These are phyloP conservation scores for Colletotrichum sp. DNA, from an alignment of 2,329 filamentous ascomycete genomes.

Conservation along the genomic window DNA sequence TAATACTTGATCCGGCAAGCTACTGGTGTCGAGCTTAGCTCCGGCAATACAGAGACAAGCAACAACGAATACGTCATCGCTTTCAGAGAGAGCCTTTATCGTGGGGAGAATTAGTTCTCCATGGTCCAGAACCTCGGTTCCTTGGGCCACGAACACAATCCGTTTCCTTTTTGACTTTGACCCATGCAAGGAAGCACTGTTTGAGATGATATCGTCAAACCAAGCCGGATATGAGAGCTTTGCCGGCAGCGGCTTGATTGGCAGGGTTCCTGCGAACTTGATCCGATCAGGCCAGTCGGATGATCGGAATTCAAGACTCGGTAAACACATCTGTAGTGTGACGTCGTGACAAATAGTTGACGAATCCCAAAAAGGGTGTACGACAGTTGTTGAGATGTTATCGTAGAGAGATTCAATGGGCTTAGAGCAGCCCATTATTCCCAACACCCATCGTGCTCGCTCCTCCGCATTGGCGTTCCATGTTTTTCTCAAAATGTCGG, in stretches of 20 bases:
- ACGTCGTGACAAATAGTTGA: constrained; percentile 30
- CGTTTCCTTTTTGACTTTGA: constrained; percentile 30
- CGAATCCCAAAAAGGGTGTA: constrained; percentile 10
- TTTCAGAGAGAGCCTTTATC: constrained; percentile 41
- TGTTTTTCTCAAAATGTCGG: background rate
- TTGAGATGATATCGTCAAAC: constrained; percentile 46
- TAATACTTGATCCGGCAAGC: constrained; percentile 28
- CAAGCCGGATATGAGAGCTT: constrained; percentile 42
- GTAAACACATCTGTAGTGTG: constrained; percentile 34
- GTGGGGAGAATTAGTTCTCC: constrained; percentile 49
- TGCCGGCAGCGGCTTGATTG: constrained; percentile 32
- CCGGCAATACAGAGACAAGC: constrained; percentile 13
- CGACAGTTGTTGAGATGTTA: background rate
- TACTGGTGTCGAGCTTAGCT: background rate
- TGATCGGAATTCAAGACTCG: constrained; percentile 41
- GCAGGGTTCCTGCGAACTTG: constrained; percentile 47
- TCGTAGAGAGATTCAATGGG: background rate
- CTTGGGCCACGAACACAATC: constrained; percentile 52
- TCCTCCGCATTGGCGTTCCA: background rate
- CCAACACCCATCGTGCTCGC: background rate
- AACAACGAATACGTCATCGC: constrained; percentile 39
- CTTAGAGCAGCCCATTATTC: background rate
- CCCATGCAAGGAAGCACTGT: background rate
- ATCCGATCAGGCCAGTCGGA: constrained; percentile 40
- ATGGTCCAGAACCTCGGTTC: constrained; percentile 45